Conservation (phyloP, 2,329 filamentous ascomycete species). For the Fusarium sterilihyphosum region DNA sequence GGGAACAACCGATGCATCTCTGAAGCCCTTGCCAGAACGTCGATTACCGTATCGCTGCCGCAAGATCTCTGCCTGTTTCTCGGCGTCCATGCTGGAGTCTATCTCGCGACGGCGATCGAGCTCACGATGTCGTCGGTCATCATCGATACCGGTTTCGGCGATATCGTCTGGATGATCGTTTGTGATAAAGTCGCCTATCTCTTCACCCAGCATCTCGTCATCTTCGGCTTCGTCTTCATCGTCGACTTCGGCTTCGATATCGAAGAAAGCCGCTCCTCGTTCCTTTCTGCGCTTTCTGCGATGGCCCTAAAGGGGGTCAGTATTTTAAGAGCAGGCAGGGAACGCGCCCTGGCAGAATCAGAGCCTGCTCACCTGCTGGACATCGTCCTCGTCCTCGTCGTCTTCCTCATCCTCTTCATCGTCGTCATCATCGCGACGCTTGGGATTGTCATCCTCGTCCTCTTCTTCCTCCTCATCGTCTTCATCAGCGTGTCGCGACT, state of each 20-base stretch:
- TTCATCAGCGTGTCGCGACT: conserved; percentile 50
- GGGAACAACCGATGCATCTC: conserved; percentile 81
- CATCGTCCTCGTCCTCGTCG: conserved; percentile 73
- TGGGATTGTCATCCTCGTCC: conserved; percentile 48
- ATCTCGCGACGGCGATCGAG: conserved; percentile 92
- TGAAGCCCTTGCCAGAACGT: conserved; percentile 69
- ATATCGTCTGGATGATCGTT: conserved; percentile 92
- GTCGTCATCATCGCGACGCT: conserved; percentile 51
- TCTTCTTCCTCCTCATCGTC: conserved; percentile 52
- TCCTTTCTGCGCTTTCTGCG: conserved; percentile 85
- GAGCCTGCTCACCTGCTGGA: conserved; percentile 65
- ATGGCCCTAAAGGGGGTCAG: conserved; percentile 59
- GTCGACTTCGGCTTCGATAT: conserved; percentile 98
- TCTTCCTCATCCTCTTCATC: conserved; percentile 69
- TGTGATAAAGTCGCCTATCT: conserved; percentile 84
- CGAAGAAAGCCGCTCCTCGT: conserved; percentile 86
- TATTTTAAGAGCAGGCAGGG: background rate
- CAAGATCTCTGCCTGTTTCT: conserved; percentile 88
- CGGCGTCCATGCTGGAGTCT: conserved; percentile 88
- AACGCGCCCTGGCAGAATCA: background rate
- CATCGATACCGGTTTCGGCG: conserved; percentile 81
- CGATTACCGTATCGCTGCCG: conserved; percentile 89
- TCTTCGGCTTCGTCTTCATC: conserved; percentile 90
- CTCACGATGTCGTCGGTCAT: conserved; percentile 92
- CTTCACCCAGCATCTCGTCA: conserved; percentile 88